Conservation (phyloP, 345 rosid species). For the Raphanus raphanistrum region DNA sequence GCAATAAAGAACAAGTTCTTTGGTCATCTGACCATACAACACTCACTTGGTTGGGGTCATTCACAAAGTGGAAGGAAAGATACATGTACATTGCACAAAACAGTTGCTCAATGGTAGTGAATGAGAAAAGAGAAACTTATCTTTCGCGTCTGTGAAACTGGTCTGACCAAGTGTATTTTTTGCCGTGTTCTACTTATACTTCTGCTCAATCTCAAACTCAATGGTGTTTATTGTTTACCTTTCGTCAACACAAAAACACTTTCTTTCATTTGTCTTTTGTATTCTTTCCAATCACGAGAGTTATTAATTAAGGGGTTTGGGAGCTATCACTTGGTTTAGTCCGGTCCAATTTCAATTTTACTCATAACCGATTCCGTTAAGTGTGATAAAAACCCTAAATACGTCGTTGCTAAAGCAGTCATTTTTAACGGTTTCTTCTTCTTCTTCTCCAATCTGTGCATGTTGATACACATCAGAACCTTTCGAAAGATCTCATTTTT, state of each 20-base stretch:
- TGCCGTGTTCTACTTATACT: conserved; percentile 20
- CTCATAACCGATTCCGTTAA: not conserved
- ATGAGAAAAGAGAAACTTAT: conserved; percentile 22
- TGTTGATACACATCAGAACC: not conserved
- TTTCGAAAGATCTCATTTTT: not conserved
- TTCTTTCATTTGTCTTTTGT: conserved; percentile 12
- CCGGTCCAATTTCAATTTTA: not conserved
- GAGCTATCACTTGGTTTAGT: not conserved
- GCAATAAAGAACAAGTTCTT: not conserved
- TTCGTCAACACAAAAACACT: not conserved
- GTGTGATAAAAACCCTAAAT: not conserved
- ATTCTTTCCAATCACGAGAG: conserved; percentile 1
- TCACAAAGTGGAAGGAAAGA: conserved; percentile 28
- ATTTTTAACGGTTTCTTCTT: not conserved
- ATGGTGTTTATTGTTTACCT: conserved; percentile 7
- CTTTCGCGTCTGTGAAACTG: conserved; percentile 20
- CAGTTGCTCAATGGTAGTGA: conserved; percentile 21
- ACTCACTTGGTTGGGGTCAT: conserved; percentile 7
- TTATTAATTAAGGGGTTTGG: conserved; percentile 3
- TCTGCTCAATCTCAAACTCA: not conserved
- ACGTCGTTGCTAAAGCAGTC: not conserved
- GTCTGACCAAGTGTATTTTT: conserved; percentile 24
- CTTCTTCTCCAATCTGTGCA: not conserved
- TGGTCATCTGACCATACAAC: not conserved
- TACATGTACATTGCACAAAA: conserved; percentile 34